Evolutionary conservation across 192 early-diverging fungal species (phyloP).

Genomic region (Coemansia sp.): DNA sequence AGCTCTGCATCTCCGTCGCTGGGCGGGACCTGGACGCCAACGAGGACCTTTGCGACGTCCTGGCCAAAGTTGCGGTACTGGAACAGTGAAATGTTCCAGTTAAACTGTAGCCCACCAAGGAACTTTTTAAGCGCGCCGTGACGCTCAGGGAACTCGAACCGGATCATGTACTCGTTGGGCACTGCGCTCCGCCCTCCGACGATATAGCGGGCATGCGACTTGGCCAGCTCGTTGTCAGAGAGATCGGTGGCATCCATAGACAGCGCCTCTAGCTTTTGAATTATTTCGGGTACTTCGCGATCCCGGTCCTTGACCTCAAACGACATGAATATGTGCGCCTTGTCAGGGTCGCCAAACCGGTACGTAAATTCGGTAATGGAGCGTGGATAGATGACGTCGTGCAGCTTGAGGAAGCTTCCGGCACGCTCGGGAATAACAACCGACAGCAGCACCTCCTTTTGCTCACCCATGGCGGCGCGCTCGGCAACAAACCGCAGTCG

Average conservation of each 20-base stretch:
- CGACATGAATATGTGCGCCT: conserved; percentile 90
- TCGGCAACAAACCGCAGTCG: conserved; percentile 97
- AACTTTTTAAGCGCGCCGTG: conserved; percentile 93
- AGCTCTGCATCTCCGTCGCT: conserved; percentile 43
- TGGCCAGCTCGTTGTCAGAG: conserved; percentile 93
- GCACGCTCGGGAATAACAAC: conserved; percentile 94
- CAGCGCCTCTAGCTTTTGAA: conserved; percentile 60
- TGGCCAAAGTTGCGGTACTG: conserved; percentile 97
- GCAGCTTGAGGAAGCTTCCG: conserved; percentile 81
- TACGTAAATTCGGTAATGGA: conserved; percentile 90
- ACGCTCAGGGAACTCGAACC: conserved; percentile 96
- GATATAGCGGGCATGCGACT: conserved; percentile 94
- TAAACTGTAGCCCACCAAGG: conserved; percentile 67
- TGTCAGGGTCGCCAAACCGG: conserved; percentile 74
- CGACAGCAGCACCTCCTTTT: conserved; percentile 86
- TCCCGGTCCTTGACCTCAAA: conserved; percentile 79
- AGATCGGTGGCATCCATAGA: conserved; percentile 83
- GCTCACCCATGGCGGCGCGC: conserved; percentile 93
- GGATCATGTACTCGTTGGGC: conserved; percentile 85
- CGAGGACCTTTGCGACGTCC: conserved; percentile 92
- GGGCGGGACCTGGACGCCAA: conserved; percentile 90
- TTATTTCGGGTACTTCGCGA: conserved; percentile 71
- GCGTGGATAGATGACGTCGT: conserved; percentile 81
- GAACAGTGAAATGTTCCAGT: conserved; percentile 87
- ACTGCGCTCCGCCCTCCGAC: conserved; percentile 84